Conservation (phyloP, 2,329 filamentous ascomycete species). For the Fusarium proliferatum region DNA sequence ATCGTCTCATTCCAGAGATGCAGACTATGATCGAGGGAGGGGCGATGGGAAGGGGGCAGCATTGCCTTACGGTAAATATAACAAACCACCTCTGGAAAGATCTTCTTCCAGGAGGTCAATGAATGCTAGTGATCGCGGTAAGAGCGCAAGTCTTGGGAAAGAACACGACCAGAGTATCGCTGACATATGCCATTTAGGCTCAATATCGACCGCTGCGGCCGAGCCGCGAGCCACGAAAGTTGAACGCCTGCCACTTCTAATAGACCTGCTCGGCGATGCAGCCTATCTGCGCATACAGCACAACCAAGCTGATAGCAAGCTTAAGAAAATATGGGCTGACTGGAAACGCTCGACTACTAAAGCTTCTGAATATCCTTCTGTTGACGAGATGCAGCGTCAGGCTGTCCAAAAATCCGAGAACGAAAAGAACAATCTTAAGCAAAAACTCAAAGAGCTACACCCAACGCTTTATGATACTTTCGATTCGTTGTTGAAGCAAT, state of each 20-base stretch:
- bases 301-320: constrained; percentile 29
- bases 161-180: background rate
- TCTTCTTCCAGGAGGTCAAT: constrained; percentile 1
- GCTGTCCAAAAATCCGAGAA: constrained; percentile 26
- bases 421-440: constrained; percentile 6
- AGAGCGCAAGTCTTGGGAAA: background rate
- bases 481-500: background rate
- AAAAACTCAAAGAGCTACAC: constrained; percentile 17
- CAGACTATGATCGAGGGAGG: constrained; percentile 10
- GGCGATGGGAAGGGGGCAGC: constrained; percentile 4
- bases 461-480: constrained; percentile 13
- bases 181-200: constrained; percentile 8
- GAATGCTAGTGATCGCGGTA: constrained; percentile 32
- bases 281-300: constrained; percentile 32
- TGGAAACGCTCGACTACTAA: constrained; percentile 24
- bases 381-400: constrained; percentile 27
- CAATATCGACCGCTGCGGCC: background rate
- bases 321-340: constrained; percentile 26
- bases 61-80: background rate
- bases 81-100: constrained; percentile 3
- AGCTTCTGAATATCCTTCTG: constrained; percentile 39
- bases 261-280: constrained; percentile 41
- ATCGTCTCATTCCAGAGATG: background rate
- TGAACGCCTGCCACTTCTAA: constrained; percentile 19
- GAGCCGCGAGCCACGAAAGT: background rate